These are phyloP conservation scores for Pneumocystis sp. DNA, from an alignment of 1,139 yeast genomes.

Conservation along the genomic window DNA sequence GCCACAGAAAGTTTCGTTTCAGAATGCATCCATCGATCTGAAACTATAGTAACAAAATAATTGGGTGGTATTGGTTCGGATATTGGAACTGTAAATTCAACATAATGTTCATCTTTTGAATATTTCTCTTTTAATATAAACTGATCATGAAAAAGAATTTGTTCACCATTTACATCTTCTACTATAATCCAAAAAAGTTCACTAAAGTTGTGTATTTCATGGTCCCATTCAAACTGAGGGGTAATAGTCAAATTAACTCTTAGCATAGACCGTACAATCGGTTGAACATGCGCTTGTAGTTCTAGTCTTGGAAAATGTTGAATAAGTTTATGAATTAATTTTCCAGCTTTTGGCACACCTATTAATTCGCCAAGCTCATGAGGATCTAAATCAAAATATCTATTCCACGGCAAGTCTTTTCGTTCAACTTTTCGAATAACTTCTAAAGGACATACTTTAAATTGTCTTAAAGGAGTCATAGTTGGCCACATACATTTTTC, in stretches of 20 bases:
- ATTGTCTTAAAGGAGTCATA: constrained; percentile 77
- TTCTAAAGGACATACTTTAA: constrained; percentile 49
- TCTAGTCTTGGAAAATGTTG: constrained; percentile 57
- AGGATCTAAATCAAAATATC: constrained; percentile 55
- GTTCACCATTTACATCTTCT: constrained; percentile 76
- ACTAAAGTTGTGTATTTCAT: constrained; percentile 41
- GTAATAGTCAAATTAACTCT: constrained; percentile 49
- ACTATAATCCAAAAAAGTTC: constrained; percentile 57
- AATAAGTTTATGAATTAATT: constrained; percentile 44
- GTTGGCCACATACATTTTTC: constrained; percentile 74
- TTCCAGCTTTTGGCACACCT: constrained; percentile 54
- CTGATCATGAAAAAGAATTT: constrained; percentile 43
- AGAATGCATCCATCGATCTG: constrained; percentile 78
- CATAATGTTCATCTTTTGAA: constrained; percentile 37
- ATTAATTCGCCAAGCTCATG: constrained; percentile 73
- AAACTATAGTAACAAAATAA: constrained; percentile 53
- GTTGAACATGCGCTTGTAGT: constrained; percentile 50
- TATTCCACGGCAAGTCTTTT: constrained; percentile 69
- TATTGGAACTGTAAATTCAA: constrained; percentile 54
- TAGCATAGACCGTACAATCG: constrained; percentile 55
- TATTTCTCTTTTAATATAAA: constrained; percentile 38
- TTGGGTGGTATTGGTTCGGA: constrained; percentile 56
- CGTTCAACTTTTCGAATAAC: constrained; percentile 62
- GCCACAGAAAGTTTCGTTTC: constrained; percentile 49
- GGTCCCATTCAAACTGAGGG: constrained; percentile 72